Evolutionary conservation across 202 grass and related monocot genomes (phyloP), one percentile per base, ranked within the genome.

Genomic region (Schoenoplectus tabernaemontani): DNA sequence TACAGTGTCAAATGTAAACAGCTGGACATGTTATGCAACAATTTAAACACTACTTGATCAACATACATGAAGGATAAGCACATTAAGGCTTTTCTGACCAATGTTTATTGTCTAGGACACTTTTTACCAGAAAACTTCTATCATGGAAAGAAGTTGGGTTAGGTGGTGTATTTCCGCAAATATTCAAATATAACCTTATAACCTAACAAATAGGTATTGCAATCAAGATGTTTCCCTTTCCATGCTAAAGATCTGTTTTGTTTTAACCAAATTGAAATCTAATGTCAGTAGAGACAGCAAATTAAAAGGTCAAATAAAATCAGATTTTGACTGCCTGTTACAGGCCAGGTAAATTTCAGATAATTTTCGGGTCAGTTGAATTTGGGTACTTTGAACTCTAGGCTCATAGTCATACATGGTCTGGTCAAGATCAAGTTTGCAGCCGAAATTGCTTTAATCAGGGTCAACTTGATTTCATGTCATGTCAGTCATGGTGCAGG

Each of bases 1-100:
- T 24, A 90, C 87, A 4, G 90, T 91, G 81, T 97, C 90, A 22
- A 89, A 97, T 61, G 88, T 78, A 85, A 97, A 97, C 54, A 89
- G 81, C 93, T 97, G 83, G 64, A 37, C 62, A 47, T 78, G 65
- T 24, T 77, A 58, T 34, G n/a, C 69, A 33, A 44, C 4, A 28
- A 30, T 48, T 48, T 71, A 44, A 69, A 44, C 13, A 3, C 9
- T 23, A 69, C 19, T 69, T 43, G 9, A 32, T 72, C 23, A 50
- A 43, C 12, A 51, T 32, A 8, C 42, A 50, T 73, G 68, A 48
- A 16, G 30, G 43, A 71, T 26, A 48, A 46, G 9, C 16, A 46
- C 20, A 48, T 48, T 50, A 50, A 3, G 48, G n/a, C n/a, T 43
- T 43, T 65, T 72, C 41, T 48, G 22, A 16, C 41, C 41, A 30